Evolutionary conservation across 2,329 filamentous ascomycete genomes (phyloP).

Genomic region (Tolypocladium nubicola): DNA sequence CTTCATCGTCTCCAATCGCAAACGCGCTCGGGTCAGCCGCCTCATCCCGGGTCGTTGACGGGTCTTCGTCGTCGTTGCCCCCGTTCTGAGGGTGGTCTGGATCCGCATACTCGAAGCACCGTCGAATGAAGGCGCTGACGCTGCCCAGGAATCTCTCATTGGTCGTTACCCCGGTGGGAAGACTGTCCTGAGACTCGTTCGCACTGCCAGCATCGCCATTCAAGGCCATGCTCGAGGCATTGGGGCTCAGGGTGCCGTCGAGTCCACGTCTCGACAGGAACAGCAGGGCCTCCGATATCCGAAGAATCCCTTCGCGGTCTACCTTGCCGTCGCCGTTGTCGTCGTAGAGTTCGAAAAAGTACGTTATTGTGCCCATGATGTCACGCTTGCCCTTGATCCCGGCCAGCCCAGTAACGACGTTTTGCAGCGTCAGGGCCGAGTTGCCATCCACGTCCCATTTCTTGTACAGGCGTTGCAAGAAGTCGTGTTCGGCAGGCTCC

Average conservation of each 20-base stretch:
- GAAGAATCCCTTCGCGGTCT: constrained; percentile 86
- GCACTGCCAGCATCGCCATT: constrained; percentile 23
- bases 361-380: constrained; percentile 95
- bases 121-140: constrained; percentile 87
- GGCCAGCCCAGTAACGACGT: constrained; percentile 84
- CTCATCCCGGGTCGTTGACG: constrained; percentile 14
- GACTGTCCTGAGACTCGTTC: constrained; percentile 24
- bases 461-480: constrained; percentile 76
- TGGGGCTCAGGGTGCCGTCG: constrained; percentile 61
- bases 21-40: constrained; percentile 44
- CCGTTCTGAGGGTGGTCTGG: constrained; percentile 67
- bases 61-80: constrained; percentile 18
- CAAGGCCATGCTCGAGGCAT: constrained; percentile 45
- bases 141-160: constrained; percentile 88
- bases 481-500: constrained; percentile 84
- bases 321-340: constrained; percentile 85
- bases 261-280: constrained; percentile 87
- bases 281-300: constrained; percentile 86
- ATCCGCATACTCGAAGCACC: constrained; percentile 97
- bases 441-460: constrained; percentile 77
- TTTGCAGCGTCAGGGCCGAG: constrained; percentile 73
- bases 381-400: constrained; percentile 87
- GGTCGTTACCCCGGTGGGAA: constrained; percentile 44
- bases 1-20: constrained; percentile 59
- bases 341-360: constrained; percentile 97